These are phyloP conservation scores for Annulohypoxylon moriforme DNA, from an alignment of 495 filamentous ascomycete genomes.

Conservation along the genomic window DNA sequence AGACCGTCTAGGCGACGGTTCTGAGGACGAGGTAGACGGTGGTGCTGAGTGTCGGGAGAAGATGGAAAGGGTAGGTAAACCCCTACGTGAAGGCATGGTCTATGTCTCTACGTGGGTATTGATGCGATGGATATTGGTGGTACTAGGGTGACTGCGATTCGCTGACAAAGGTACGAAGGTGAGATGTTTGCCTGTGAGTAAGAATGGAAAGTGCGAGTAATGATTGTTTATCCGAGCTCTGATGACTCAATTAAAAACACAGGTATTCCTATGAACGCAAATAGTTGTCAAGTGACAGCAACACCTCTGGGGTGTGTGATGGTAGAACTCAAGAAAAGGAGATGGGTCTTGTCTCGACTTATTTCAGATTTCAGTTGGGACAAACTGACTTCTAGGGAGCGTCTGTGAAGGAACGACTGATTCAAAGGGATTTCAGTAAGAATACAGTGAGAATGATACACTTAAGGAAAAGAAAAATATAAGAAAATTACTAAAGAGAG, in stretches of 20 bases:
- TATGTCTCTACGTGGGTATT: conserved; percentile 1
- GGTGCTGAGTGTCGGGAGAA: conserved; percentile 14
- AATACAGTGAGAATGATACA: conserved; percentile 27
- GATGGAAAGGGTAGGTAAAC: conserved; percentile 32
- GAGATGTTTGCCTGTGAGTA: conserved; percentile 23
- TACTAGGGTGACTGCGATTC: conserved; percentile 13
- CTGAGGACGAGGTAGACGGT: neutral
- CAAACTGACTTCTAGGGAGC: conserved; percentile 17
- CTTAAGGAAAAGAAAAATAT: conserved; percentile 23
- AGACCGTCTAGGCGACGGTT: conserved; percentile 1
- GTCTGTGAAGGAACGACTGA: conserved; percentile 13
- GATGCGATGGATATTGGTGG: neutral
- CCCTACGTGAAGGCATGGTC: conserved; percentile 37
- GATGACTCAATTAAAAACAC: conserved; percentile 13
- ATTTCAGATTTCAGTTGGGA: conserved; percentile 11
- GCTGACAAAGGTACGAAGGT: conserved; percentile 15
- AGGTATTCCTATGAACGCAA: neutral
- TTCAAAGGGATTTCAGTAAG: neutral
- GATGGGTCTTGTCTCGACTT: conserved; percentile 7
- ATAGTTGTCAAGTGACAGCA: neutral
- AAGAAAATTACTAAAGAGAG: conserved; percentile 6
- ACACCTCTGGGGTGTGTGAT: conserved; percentile 13
- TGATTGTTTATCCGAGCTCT: neutral
- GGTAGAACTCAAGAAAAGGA: conserved; percentile 10
- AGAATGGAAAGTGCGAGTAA: neutral